Conservation (phyloP, 2,329 filamentous ascomycete genomes). For the Trichoderma harzianum region DNA sequence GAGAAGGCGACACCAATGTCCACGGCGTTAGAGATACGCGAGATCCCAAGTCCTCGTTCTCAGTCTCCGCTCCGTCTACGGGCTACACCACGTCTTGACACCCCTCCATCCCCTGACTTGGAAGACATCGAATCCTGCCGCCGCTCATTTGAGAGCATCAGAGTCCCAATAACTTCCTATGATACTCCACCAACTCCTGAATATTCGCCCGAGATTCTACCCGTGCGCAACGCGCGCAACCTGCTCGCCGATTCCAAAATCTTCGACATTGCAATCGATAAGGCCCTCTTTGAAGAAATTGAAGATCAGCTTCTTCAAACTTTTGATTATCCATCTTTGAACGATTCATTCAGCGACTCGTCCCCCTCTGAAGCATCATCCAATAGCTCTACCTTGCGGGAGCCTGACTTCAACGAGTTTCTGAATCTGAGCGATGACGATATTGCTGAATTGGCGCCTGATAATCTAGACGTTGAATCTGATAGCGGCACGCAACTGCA, state of each 20-base stretch:
- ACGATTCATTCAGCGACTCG: constrained; percentile 30
- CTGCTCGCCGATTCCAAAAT: constrained; percentile 28
- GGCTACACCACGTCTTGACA: constrained; percentile 28
- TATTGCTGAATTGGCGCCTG: constrained; percentile 46
- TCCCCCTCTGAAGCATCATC: constrained; percentile 31
- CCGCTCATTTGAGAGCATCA: constrained; percentile 18
- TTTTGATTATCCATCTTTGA: constrained; percentile 26
- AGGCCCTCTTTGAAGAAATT: constrained; percentile 27
- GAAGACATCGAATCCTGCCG: constrained; percentile 24
- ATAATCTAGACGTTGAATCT: constrained; percentile 20
- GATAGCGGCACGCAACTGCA: constrained; percentile 15
- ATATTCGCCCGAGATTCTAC: constrained; percentile 31
- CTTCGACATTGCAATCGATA: constrained; percentile 28
- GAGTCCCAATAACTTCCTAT: constrained; percentile 20
- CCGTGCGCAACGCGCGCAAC: constrained; percentile 25
- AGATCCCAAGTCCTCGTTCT: constrained; percentile 27
- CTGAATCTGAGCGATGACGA: constrained; percentile 55
- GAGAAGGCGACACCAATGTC: constrained; percentile 27
- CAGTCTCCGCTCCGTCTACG: constrained; percentile 26
- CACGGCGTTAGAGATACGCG: constrained; percentile 25
- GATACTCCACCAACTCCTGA: constrained; percentile 31
- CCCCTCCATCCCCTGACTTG: constrained; percentile 32
- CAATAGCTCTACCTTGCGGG: constrained; percentile 40
- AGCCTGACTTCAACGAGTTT: constrained; percentile 54
- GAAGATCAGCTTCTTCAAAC: constrained; percentile 27